phyloP scores from a whole-genome alignment of 345 rosid species.

The Eucalyptus urophylla region DNA sequence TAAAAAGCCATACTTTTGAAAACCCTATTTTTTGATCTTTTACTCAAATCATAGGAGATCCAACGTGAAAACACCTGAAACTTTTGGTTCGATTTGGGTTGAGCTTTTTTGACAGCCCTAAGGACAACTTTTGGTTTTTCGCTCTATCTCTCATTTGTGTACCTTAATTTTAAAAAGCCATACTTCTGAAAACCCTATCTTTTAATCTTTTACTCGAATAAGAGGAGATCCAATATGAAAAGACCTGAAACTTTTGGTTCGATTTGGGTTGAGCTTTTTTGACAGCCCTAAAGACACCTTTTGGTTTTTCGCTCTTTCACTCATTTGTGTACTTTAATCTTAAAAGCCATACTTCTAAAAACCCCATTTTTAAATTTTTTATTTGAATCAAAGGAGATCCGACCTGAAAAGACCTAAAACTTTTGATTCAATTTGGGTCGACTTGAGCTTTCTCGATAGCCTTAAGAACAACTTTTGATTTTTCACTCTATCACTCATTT shows the following conservation, averaged over 20 bases:
- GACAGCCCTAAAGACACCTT: neutral
- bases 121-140: neutral
- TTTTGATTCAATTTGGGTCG: too few relatives aligned
- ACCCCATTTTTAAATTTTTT: too few relatives aligned
- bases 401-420: too few relatives aligned
- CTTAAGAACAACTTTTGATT: neutral
- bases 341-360: neutral
- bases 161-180: neutral
- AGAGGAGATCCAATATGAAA: too few relatives aligned
- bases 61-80: accelerated
- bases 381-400: too few relatives aligned
- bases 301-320: neutral
- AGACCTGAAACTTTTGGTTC: too few relatives aligned
- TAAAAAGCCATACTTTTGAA: neutral
- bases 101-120: too few relatives aligned
- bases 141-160: neutral
- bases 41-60: accelerated
- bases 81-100: too few relatives aligned
- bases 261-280: too few relatives aligned
- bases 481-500: neutral
- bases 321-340: neutral
- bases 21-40: too few relatives aligned
- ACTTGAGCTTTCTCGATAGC: too few relatives aligned
- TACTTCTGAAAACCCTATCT: neutral
- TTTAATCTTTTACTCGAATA: too few relatives aligned